Conservation (phyloP, 2,329 filamentous ascomycete species). For the Trichoderma arundinaceum region DNA sequence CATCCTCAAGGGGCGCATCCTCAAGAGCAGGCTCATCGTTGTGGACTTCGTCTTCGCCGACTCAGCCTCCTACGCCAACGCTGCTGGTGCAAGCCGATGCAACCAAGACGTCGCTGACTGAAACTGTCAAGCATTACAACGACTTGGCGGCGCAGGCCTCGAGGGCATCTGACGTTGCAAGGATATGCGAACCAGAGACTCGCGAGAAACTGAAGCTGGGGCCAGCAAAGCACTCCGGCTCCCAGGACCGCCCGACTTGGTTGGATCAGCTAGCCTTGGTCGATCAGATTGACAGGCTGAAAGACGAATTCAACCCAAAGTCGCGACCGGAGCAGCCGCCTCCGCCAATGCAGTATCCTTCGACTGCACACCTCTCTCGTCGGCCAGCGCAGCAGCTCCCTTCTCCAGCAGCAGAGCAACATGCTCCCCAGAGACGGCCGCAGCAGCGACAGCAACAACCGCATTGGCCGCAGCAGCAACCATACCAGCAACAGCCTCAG, state of each 20-base stretch:
- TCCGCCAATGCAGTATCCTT: neutral
- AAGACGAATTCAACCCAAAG: neutral
- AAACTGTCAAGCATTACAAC: neutral
- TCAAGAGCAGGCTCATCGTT: neutral
- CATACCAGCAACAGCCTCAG: neutral
- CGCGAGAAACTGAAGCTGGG: neutral
- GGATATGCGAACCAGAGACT: neutral
- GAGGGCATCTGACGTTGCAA: slow-evolving; percentile 7
- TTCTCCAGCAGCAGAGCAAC: neutral
- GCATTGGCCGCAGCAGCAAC: neutral
- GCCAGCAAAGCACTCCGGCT: neutral
- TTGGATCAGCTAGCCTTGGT: neutral
- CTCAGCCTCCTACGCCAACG: neutral
- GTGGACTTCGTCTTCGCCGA: neutral
- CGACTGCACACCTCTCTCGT: neutral
- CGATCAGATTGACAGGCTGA: slow-evolving; percentile 4
- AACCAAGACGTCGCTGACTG: neutral
- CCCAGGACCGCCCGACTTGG: neutral
- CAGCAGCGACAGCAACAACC: neutral
- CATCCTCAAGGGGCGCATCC: neutral
- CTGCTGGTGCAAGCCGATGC: neutral
- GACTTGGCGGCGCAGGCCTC: neutral
- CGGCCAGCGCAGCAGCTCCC: neutral
- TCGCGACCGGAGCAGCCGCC: neutral
- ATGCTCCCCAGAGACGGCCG: neutral